Evolutionary conservation across 2,329 filamentous ascomycete species (phyloP), one percentile per base, ranked within the genome.

Genomic region (Aspergillus floridensis): DNA sequence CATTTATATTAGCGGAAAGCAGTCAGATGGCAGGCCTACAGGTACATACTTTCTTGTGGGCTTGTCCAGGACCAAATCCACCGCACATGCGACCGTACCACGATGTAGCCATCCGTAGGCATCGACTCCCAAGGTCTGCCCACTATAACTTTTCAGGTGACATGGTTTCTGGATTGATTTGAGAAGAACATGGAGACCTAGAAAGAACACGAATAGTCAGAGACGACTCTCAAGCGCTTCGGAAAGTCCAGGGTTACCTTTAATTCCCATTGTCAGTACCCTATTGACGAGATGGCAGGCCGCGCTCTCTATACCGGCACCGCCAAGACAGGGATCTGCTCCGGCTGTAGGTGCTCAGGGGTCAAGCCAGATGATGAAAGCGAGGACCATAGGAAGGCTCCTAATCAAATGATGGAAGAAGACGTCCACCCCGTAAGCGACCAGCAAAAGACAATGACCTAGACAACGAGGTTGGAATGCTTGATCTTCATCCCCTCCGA

Each of bases 81-180:
- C 86, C 63, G 93, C 92, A 79, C 93, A 98, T 53, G 91, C 86
- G 65, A 96, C 88, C 50, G 92, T 92, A 56, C 93, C 96, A 66
- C 95, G 89, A 76, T 99, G 95, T 57, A 99, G 87, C 95, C 96
- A 99, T 74, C 93, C 95, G 82, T 99, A 99, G 59, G 90, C 93
- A 76, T 99, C 95, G 38, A 99, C 88, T n/a, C 90, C 96, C 50
- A 99, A 84, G 1, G 90, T 96, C 77, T 96, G 88, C 54, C 93
- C 95, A 12, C 85, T 80, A 75, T 90, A 97, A 70, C 92, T 92
- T 74, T 92, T 96, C 61, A 99, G 82, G 67, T 91, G 90, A 53
- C 86, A 90, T 71, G 90, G 90, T 71, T 90, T 92, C 61, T 99
- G 95, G 57, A 99, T 98, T 49, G 95, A 98, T 78, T 98, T 98